phyloP scores from a whole-genome alignment of 192 early-diverging fungal species.

The Umbelopsis vinacea region DNA sequence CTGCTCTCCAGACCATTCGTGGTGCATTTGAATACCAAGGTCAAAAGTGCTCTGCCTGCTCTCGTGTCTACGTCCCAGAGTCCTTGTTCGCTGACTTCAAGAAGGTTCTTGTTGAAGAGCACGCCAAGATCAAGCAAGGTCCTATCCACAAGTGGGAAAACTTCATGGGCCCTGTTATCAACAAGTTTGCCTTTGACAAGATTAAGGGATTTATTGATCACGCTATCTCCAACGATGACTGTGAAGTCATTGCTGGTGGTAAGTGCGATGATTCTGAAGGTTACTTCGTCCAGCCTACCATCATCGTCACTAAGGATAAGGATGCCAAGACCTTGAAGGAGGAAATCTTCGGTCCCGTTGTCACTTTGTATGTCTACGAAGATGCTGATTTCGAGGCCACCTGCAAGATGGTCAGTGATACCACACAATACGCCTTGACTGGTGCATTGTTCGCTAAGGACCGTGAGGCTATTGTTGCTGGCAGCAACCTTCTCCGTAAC shows the following conservation, averaged over 20 bases:
- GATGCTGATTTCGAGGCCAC: slow-evolving; percentile 77
- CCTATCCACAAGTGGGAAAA: slow-evolving; percentile 84
- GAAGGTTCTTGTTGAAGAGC: slow-evolving; percentile 63
- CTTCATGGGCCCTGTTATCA: slow-evolving; percentile 91
- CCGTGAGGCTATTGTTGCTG: slow-evolving; percentile 74
- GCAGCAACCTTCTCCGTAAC: slow-evolving; percentile 79
- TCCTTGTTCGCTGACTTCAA: slow-evolving; percentile 80
- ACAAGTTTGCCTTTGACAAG: slow-evolving; percentile 91
- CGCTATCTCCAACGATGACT: slow-evolving; percentile 66
- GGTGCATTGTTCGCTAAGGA: slow-evolving; percentile 91
- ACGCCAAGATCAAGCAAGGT: slow-evolving; percentile 82
- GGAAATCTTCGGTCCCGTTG: slow-evolving; percentile 97
- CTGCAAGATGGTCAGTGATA: slow-evolving; percentile 75
- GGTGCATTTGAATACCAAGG: slow-evolving; percentile 96
- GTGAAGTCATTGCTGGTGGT: slow-evolving; percentile 91
- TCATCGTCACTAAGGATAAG: slow-evolving; percentile 86
- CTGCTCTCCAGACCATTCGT: slow-evolving; percentile 90
- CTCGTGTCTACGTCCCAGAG: slow-evolving; percentile 88
- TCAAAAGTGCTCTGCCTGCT: slow-evolving; percentile 98
- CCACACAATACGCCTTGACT: slow-evolving; percentile 89
- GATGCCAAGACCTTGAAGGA: slow-evolving; percentile 85
- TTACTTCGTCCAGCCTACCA: slow-evolving; percentile 91
- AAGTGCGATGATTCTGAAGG: slow-evolving; percentile 84
- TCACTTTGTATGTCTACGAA: slow-evolving; percentile 91
- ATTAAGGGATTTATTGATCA: slow-evolving; percentile 90